Conservation (phyloP, 352 stramenopile species). For the Phytophthora palmivora region DNA sequence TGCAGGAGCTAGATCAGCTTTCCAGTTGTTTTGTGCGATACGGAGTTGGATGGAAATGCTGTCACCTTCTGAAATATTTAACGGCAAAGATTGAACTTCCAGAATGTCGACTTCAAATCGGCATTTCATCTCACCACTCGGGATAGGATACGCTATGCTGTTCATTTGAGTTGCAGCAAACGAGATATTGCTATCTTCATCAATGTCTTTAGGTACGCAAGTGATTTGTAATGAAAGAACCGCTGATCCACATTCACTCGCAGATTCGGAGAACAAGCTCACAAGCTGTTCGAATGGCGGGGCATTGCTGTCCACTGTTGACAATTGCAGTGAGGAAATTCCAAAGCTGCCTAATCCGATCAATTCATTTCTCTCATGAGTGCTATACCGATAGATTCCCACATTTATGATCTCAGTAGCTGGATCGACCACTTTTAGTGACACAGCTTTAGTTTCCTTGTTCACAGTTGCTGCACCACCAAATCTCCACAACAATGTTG, state of each 20-base stretch:
- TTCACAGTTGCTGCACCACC: neutral
- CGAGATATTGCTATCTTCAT: constrained; percentile 1
- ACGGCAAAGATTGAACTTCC: constrained; percentile 12
- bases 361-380: constrained; percentile 32
- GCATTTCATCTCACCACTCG: constrained; percentile 26
- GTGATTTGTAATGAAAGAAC: constrained; percentile 16
- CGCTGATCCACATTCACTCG: constrained; percentile 16
- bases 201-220: neutral
- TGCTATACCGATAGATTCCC: constrained; percentile 31
- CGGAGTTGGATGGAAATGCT: constrained; percentile 17
- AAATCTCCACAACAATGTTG: constrained; percentile 6
- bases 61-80: constrained; percentile 15
- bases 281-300: constrained; percentile 12
- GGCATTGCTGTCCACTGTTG: neutral
- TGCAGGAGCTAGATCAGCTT: constrained; percentile 13
- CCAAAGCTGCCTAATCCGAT: constrained; percentile 28
- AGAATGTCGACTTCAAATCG: constrained; percentile 28
- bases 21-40: constrained; percentile 32
- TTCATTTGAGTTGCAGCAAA: constrained; percentile 24
- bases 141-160: constrained; percentile 20
- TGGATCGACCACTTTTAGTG: constrained; percentile 21
- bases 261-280: constrained; percentile 7
- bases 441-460: constrained; percentile 9
- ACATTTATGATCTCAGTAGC: constrained; percentile 25
- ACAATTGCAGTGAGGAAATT: neutral